Evolutionary conservation across 2,329 filamentous ascomycete species (phyloP).

Genomic region (Diaporthe longicolla): DNA sequence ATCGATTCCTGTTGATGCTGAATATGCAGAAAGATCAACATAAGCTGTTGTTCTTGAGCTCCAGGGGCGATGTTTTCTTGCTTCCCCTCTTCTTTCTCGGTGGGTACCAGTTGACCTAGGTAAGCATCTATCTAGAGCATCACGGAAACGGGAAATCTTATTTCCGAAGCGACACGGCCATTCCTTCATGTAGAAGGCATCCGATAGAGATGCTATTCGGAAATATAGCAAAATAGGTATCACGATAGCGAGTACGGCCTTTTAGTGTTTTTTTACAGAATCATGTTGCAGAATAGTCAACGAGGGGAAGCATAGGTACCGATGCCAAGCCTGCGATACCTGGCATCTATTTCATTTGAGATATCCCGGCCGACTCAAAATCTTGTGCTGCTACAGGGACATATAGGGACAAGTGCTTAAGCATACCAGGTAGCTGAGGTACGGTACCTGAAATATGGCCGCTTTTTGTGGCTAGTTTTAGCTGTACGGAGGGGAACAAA

Average conservation of each 20-base stretch:
- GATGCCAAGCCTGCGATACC: too few relatives aligned
- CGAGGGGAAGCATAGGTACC: too few relatives aligned
- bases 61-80: not conserved
- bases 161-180: not conserved
- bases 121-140: not conserved
- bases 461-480: not conserved
- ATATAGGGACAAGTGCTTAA: too few relatives aligned
- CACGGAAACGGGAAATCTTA: constrained; percentile 30
- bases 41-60: not conserved
- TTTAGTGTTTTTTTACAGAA: too few relatives aligned
- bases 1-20: fast-evolving
- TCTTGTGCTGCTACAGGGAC: too few relatives aligned
- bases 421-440: too few relatives aligned
- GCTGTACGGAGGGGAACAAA: not conserved
- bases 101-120: not conserved
- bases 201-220: not conserved
- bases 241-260: too few relatives aligned
- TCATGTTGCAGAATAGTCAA: too few relatives aligned
- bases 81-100: constrained; percentile 20
- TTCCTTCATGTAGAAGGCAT: not conserved
- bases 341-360: too few relatives aligned
- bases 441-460: too few relatives aligned
- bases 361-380: too few relatives aligned
- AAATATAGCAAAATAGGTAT: not conserved
- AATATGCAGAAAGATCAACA: too few relatives aligned